Base-by-base conservation (phyloP, 2,329 filamentous ascomycete species). In the Phialemoniopsis sp. region DNA sequence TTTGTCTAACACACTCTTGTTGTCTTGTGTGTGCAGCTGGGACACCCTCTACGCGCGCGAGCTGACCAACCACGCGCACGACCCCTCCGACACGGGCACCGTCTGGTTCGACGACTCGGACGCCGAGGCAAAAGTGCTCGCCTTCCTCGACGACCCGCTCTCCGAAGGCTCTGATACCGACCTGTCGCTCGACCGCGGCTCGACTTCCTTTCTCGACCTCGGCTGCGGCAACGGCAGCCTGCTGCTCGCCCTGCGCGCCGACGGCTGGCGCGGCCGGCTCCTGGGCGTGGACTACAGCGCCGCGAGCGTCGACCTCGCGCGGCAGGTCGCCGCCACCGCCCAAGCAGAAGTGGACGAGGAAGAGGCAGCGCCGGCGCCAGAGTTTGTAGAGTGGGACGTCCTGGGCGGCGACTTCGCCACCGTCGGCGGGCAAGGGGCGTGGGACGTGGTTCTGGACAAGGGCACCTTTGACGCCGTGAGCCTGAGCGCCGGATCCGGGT, bases 391-490 rank as follows among this genome's bases (percentile, higher is more conserved):
- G 37, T 89, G 85, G 81, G 81, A 87, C 55, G 71, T 87, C 38
- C 64, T 89, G 4, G 55, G 56, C 9, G 66, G 66, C 2, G 43
- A 62, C 3, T 54, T 64, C 28, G 43, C 48, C 0, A 51, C 58
- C 1, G 66, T 74, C 3, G 51, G 64, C n/a, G 41, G 51, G 16
- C 38, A 17, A 15, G 37, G 12, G 29, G 86, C 86, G 1, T 97
- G 90, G 67, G 89, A 97, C 62, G 80, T 96, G 0, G 84, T 96
- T 1, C 76, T 96, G n/a, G 93, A 98, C 64, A 98, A 98, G 66
- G 93, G 93, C 33, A 98, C 93, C 1, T 98, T 97, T 59, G 93
- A 98, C 68, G 93, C 93, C 10, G 85, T 98, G 28, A 89, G 82
- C 36, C 68, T 97, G n/a, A 78, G 73, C 38, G 71, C 72, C 41